Evolutionary conservation across 2,329 filamentous ascomycete genomes (phyloP).

Genomic region (Diplodia seriata): DNA sequence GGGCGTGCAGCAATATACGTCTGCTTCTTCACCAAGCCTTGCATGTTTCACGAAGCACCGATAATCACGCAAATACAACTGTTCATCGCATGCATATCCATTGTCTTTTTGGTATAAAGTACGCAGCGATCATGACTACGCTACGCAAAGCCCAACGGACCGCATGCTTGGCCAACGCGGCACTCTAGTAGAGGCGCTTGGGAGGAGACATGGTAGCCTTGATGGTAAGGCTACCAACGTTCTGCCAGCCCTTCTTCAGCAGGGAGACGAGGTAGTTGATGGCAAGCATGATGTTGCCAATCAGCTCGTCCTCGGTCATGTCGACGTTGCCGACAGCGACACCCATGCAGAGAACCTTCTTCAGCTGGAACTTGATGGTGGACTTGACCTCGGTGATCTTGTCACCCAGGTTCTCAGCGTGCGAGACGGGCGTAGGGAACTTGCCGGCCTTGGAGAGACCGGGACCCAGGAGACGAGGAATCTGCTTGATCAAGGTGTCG

Average conservation of each 20-base stretch:
- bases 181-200: constrained; percentile 90
- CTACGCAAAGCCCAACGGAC: constrained; percentile 30
- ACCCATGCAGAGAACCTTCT: constrained; percentile 99
- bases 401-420: constrained; percentile 88
- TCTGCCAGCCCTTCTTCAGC: constrained; percentile 99
- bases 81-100: constrained; percentile 21
- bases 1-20: no score
- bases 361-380: constrained; percentile 99
- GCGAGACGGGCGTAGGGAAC: constrained; percentile 98
- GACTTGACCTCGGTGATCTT: constrained; percentile 99
- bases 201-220: constrained; percentile 99
- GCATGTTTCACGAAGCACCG: neutral
- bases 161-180: constrained; percentile 7
- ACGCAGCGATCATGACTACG: constrained; percentile 21
- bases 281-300: constrained; percentile 99
- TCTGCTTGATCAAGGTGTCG: constrained; percentile 98
- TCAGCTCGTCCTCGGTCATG: constrained; percentile 94
- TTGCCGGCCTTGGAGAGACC: constrained; percentile 99
- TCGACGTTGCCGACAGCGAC: constrained; percentile 98
- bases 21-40: no score
- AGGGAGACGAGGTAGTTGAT: constrained; percentile 99
- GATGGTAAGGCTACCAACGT: constrained; percentile 99
- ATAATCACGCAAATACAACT: neutral
- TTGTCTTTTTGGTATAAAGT: constrained; percentile 16
- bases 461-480: constrained; percentile 98